Evolutionary conservation across 208 protist species (phyloP).

Genomic region (Herpetomonas samuelpessoai): DNA sequence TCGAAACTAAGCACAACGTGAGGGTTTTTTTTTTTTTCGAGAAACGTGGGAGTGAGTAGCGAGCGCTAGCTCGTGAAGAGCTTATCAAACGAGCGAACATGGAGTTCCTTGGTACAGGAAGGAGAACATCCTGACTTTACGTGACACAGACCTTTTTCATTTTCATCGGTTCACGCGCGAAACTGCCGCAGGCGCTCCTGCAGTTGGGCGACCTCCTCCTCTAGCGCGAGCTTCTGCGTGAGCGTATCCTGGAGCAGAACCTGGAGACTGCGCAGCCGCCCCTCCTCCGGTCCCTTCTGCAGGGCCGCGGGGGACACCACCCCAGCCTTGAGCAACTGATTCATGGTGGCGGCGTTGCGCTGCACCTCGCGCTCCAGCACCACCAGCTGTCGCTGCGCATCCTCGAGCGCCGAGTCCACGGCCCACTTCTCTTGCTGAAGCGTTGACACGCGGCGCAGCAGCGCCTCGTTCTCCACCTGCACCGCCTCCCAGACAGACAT

Average conservation of each 20-base stretch:
- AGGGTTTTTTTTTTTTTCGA: too few species aligned
- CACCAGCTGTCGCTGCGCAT: slow-evolving; percentile 31
- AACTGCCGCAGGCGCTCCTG: slow-evolving; percentile 5
- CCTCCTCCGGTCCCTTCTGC: slow-evolving; percentile 22
- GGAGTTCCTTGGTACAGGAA: too few species aligned
- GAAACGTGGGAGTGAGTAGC: too few species aligned
- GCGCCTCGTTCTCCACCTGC: slow-evolving; percentile 58
- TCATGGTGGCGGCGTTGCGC: slow-evolving; percentile 33
- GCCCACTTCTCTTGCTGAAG: slow-evolving; percentile 66
- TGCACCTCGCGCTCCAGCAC: slow-evolving; percentile 27
- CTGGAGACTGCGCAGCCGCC: slow-evolving; percentile 49
- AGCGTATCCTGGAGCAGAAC: slow-evolving; percentile 61
- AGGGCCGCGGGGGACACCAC: slow-evolving; percentile 17
- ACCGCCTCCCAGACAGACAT: slow-evolving; percentile 49
- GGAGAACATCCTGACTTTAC: too few species aligned
- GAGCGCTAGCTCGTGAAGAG: too few species aligned
- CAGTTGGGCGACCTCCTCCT: slow-evolving; percentile 34
- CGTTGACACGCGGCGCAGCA: slow-evolving; percentile 35
- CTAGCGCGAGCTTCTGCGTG: slow-evolving; percentile 50
- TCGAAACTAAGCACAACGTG: too few species aligned
- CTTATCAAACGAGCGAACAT: too few species aligned
- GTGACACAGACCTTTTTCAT: too few species aligned
- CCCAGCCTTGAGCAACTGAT: slow-evolving; percentile 20
- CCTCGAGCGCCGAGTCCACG: slow-evolving; percentile 36
- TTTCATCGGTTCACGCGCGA: too few species aligned